These are phyloP conservation scores for Aspergillus aculeatinus DNA, from an alignment of 2,329 filamentous ascomycete genomes.

Conservation along the genomic window DNA sequence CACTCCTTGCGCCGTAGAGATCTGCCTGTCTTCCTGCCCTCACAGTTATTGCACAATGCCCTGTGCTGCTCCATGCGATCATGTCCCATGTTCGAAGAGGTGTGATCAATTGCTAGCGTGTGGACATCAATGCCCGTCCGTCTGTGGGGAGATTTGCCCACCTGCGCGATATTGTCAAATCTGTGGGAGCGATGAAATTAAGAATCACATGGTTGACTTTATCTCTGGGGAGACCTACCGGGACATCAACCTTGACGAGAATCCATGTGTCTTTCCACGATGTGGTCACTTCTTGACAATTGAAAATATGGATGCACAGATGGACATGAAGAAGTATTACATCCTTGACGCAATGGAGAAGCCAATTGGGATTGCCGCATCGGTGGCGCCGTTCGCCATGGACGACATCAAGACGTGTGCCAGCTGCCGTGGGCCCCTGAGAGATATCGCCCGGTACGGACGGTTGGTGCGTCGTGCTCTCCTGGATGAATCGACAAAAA, in stretches of 20 bases:
- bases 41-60: too few relatives aligned
- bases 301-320: constrained; percentile 59
- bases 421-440: constrained; percentile 58
- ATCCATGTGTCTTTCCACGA: constrained; percentile 60
- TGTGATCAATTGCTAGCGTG: too few relatives aligned
- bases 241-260: constrained; percentile 58
- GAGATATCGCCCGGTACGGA: constrained; percentile 60
- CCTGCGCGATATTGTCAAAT: constrained; percentile 53
- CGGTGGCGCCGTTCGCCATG: constrained; percentile 50
- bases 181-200: constrained; percentile 49
- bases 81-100: too few relatives aligned
- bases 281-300: constrained; percentile 65
- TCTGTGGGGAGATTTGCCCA: too few relatives aligned
- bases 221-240: constrained; percentile 54
- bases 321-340: constrained; percentile 49
- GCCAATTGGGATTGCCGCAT: constrained; percentile 22
- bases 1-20: too few relatives aligned
- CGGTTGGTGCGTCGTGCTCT: constrained; percentile 60
- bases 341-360: constrained; percentile 21
- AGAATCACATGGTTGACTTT: constrained; percentile 55
- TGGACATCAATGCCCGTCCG: too few relatives aligned
- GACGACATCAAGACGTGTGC: constrained; percentile 56
- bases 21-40: too few relatives aligned
- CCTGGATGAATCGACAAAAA: constrained; percentile 63
- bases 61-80: too few relatives aligned